phyloP scores from a whole-genome alignment of 208 protist genomes.

The Leptomonas pyrrhocoris region DNA sequence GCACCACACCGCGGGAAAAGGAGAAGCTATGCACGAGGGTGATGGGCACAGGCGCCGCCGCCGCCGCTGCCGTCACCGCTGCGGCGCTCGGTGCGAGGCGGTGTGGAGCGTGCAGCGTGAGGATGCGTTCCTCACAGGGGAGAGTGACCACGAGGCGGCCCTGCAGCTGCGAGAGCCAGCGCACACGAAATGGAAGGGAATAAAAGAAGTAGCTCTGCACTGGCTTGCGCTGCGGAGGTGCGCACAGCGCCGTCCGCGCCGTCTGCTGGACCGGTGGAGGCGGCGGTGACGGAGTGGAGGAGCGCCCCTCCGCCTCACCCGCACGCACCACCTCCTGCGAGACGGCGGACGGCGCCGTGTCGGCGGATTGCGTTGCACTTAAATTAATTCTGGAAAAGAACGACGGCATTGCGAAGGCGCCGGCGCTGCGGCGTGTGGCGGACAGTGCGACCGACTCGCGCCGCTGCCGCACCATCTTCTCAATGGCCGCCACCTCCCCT shows the following conservation, averaged over 20 bases:
- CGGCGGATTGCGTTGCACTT: neutral
- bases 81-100: neutral
- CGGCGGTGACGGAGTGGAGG: neutral
- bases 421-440: neutral
- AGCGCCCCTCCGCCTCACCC: no score
- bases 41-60: conserved; percentile 5
- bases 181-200: conserved; percentile 59
- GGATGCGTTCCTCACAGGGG: conserved; percentile 76
- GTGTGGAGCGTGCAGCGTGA: conserved; percentile 50
- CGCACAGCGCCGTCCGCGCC: neutral
- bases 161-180: conserved; percentile 52
- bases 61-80: neutral
- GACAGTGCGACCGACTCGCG: neutral
- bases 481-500: conserved; percentile 44
- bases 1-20: conserved; percentile 63
- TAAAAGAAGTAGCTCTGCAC: conserved; percentile 49
- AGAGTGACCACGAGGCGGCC: conserved; percentile 59
- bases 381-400: conserved; percentile 15
- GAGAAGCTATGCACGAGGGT: conserved; percentile 26
- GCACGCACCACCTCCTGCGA: neutral
- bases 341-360: neutral
- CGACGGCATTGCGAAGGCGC: neutral
- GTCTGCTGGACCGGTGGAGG: neutral
- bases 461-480: conserved; percentile 23
- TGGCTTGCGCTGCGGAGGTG: neutral